Base-by-base conservation (phyloP, 2,329 filamentous ascomycete genomes). In the Aureobasidium sp. region DNA sequence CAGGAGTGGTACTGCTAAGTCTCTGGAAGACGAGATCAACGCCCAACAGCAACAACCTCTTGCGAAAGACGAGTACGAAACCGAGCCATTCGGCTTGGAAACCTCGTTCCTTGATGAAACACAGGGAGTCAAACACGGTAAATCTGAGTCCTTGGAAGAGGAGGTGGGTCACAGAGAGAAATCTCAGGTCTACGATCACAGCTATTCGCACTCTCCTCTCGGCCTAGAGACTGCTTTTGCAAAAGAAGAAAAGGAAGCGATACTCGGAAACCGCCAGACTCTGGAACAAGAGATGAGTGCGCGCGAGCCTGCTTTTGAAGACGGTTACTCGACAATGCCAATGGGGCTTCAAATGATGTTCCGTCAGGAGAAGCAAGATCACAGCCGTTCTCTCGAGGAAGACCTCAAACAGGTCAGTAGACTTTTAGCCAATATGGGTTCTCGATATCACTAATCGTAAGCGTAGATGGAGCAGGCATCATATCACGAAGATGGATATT, bases 221-320 rank as follows among this genome's bases (percentile, higher is more conserved):
- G 59, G 58, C 8, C 25, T 60, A 24, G 49, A 60, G 51, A 60
- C 53, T 37, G 57, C 55, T 6, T 62, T 57, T 24, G 55, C 53
- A 10, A 48, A 40, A 7, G 60, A 62, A 37, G 16, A 34, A n/a
- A 30, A 50, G 17, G 50, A 55, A n/a, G 30, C 51, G 2, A 30
- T 29, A 5, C 27, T 39, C 24, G 51, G 51, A 27, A 53, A 38
- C 17, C 40, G 30, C 24, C 39, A 52, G 8, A 54, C 29, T 8
- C 30, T 58, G 6, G 52, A 58, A 27, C 17, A 47, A 4, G 56
- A 58, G 40, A 47, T 58, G 10, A 44, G 35, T 8, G 25, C 21
- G n/a, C 39, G 25, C 14, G 35, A 55, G 12, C 19, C 27, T 27
- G 38, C 55, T 16, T 51, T 51, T n/a, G 56, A 59, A 29, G 54